Conservation (phyloP, 1,284 basidiomycete species). For the Schizopora paradoxa region DNA sequence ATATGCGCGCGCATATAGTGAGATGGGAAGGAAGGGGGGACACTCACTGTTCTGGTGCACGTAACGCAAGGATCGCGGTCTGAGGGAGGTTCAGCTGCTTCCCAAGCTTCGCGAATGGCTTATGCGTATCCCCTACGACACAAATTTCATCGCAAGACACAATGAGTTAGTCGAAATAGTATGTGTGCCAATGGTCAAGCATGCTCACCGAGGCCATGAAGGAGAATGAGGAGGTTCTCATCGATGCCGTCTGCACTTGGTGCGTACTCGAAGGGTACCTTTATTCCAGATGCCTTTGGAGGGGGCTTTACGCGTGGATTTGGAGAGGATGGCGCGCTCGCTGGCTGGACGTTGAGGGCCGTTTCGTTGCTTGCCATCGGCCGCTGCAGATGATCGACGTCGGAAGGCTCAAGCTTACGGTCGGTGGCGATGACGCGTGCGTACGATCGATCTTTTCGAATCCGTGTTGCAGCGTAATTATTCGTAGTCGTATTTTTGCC, state of each 20-base stretch:
- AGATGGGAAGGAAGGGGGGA: neutral
- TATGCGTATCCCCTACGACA: constrained; percentile 70
- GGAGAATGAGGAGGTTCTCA: constrained; percentile 79
- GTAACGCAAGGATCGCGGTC: constrained; percentile 76
- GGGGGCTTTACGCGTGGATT: constrained; percentile 43
- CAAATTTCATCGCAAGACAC: constrained; percentile 5
- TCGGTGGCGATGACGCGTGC: too few relatives aligned
- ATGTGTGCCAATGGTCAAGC: constrained; percentile 1
- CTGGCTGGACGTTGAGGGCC: too few relatives aligned
- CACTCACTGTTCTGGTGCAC: constrained; percentile 72
- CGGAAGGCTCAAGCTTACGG: too few relatives aligned
- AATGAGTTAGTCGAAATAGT: constrained; percentile 5
- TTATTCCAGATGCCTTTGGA: constrained; percentile 43
- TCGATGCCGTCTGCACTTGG: constrained; percentile 78
- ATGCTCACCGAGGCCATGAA: constrained; percentile 79
- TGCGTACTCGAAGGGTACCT: constrained; percentile 56
- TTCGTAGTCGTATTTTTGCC: too few relatives aligned
- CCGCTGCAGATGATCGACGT: too few relatives aligned
- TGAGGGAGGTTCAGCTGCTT: constrained; percentile 76
- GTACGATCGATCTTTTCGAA: too few relatives aligned
- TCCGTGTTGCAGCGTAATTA: too few relatives aligned
- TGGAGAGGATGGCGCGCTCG: neutral
- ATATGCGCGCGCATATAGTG: neutral
- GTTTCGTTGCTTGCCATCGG: too few relatives aligned
- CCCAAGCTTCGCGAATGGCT: constrained; percentile 72